Evolutionary conservation across 2,329 filamentous ascomycete genomes (phyloP), one percentile per base, ranked within the genome.

Genomic region (Catunica adiposa): DNA sequence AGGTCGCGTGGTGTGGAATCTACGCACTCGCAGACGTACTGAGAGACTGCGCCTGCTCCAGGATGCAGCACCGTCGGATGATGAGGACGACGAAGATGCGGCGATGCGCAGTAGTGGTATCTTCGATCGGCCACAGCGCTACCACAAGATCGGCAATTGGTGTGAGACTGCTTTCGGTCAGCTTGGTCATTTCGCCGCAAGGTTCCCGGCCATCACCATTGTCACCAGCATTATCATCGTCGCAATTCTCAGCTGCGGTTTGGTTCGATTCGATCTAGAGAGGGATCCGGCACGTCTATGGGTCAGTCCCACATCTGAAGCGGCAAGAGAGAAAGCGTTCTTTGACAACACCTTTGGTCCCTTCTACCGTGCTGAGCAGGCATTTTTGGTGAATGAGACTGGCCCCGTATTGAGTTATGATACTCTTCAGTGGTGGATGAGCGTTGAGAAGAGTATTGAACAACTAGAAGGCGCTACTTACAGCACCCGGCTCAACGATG

Each of bases 321-420:
- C 94, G 20, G 92, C 92, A 0, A 78, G 88, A 65, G 90, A 98
- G 66, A 98, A 98, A 70, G 77, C 78, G 1, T 98, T 94, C 66
- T 98, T 97, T 61, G 94, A 98, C 65, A 67, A 78, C 37, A 89
- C 88, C 62, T 98, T 98, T 66, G 94, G 92, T 0, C 89, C 90
- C 0, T 98, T 98, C 65, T 98, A 92, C 69, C 85, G 92, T 42
- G 85, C 89, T 0, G 86, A 98, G 67, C 92, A 98, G 69, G 80
- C 83, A 0, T 98, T 98, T 67, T 68, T 98, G 14, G 88, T 97
- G 59, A 98, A 97, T 60, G 89, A 96, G 62, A 89, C 82, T 2
- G 82, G 84, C 0, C 86, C 88, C 0, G 88, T 97, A 1, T 70
- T 98, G 56, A 89, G 79, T 66, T 92, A 94, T 61, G 87, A 96